These are phyloP conservation scores for Asparagopsis taxiformis DNA, from an alignment of 31 red algal species.

Conservation along the genomic window DNA sequence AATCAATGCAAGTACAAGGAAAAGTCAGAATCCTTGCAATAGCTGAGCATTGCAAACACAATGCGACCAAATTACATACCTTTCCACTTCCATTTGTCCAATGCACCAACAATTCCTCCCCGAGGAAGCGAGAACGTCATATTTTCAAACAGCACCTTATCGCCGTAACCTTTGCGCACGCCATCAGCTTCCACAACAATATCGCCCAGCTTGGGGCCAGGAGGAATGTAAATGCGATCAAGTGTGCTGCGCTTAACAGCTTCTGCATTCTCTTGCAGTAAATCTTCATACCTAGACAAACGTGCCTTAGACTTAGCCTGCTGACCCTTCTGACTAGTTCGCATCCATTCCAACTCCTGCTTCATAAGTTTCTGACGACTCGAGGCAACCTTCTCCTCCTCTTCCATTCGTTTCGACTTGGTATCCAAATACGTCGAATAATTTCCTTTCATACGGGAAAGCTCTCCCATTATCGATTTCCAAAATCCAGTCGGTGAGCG, in stretches of 20 bases:
- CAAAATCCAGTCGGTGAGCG: constrained; percentile 84
- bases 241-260: constrained; percentile 12
- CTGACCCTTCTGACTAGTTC: constrained; percentile 63
- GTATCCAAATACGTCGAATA: constrained; percentile 82
- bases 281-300: constrained; percentile 70
- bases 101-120: constrained; percentile 81
- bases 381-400: constrained; percentile 71
- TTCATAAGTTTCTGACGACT: constrained; percentile 53
- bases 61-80: constrained; percentile 14
- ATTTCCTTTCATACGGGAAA: constrained; percentile 82
- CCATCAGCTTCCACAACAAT: constrained; percentile 79
- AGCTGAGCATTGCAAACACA: neutral
- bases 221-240: constrained; percentile 80
- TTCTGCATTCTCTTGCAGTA: constrained; percentile 40
- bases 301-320: constrained; percentile 81
- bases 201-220: constrained; percentile 78
- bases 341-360: constrained; percentile 91
- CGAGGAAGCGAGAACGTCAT: constrained; percentile 70
- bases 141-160: constrained; percentile 75
- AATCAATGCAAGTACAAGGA: too few species aligned
- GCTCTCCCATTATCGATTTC: constrained; percentile 78
- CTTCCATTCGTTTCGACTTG: constrained; percentile 64
- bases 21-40: too few species aligned
- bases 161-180: constrained; percentile 74
- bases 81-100: constrained; percentile 83